Percentiles rank a stretch among this genome's conserved stretches.
Evolutionary conservation across 23 red algal genomes (phyloP).

Genomic region (Chondrus crispus): DNA sequence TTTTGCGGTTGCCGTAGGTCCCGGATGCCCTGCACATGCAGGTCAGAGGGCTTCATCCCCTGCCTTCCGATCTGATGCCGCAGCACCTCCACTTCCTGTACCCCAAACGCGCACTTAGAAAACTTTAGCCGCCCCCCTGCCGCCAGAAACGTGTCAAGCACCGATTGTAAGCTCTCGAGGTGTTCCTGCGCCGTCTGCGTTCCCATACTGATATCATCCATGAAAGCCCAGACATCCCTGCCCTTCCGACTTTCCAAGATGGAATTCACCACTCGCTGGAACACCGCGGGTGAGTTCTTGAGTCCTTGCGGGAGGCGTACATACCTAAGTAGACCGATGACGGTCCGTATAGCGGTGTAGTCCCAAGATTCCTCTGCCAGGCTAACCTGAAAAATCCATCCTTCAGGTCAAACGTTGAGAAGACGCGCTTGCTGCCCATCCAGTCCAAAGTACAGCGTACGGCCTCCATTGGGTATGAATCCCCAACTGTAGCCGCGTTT

Average conservation of each 20-base stretch:
- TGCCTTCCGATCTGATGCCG: not conserved
- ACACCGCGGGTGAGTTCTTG: slow-evolving; percentile 17
- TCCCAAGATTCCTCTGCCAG: not conserved
- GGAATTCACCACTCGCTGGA: slow-evolving; percentile 10
- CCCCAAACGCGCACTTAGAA: not conserved
- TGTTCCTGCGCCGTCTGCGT: slow-evolving; percentile 1
- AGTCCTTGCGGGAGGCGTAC: slow-evolving; percentile 25
- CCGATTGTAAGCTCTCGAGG: not conserved
- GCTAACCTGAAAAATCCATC: slow-evolving; percentile 14
- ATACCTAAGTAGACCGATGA: slow-evolving; percentile 3
- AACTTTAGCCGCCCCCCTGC: not conserved
- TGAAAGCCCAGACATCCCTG: not conserved
- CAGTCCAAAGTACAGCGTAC: not conserved
- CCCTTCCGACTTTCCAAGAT: not conserved
- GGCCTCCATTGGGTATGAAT: slow-evolving; percentile 3
- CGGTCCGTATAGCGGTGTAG: slow-evolving; percentile 8
- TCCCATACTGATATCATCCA: not conserved
- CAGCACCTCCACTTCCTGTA: not conserved
- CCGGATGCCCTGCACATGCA: not conserved
- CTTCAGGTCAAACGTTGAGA: slow-evolving; percentile 25
- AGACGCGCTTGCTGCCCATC: not conserved
- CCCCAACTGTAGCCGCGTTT: not conserved
- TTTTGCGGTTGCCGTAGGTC: not conserved
- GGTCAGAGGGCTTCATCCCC: not conserved
- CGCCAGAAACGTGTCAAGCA: not conserved